Evolutionary conservation across 148 eudicot species (phyloP), one percentile per base, ranked within the genome.

Genomic region (Fagopyrum homotropicum): DNA sequence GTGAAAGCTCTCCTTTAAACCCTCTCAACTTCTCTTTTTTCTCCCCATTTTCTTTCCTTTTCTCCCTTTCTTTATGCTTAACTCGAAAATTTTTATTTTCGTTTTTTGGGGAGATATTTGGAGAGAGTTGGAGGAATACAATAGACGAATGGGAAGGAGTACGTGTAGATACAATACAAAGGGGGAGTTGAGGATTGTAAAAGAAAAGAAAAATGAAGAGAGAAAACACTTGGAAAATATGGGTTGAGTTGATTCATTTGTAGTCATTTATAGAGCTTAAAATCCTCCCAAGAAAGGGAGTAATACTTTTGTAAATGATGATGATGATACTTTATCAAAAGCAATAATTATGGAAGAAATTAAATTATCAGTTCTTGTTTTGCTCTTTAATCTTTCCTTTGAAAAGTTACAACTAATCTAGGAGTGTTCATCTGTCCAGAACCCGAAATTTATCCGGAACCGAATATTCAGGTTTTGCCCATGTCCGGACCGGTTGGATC

Each of bases 301-400:
- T 12, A 61, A 61, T 61, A 61, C 69, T 66, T 66, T 66, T 66
- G 71, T 66, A 66, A 66, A 66, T 66, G 71, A 40, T 66, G 71
- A 16, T 66, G 17, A 40, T 4, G 15, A 12, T 8, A 66, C 45
- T 66, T 66, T 7, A 66, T 66, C 47, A 66, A 40, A 66, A 40
- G 71, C 47, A 66, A 40, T 66, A 66, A 66, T 66, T 66, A 66
- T 66, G 47, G 12, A 66, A 66, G 71, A 66, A 9, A 30, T 30
- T 66, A 66, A 66, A 66, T 40, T 46, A 66, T 12, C 17, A 5
- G 0, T 12, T 14, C 14, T 12, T 35, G 2, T 14, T 66, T 66
- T 66, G 46, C 44, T 29, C 68, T 61, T 30, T 1, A 30, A 30
- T 30, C 1, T 30, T 30, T 30, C 35, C 35, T 30, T 30, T 30